Percentiles rank a stretch among this genome's conserved stretches.
These are phyloP conservation scores for Agaricus blazei DNA, from an alignment of 768 basidiomycete species.

Conservation along the genomic window DNA sequence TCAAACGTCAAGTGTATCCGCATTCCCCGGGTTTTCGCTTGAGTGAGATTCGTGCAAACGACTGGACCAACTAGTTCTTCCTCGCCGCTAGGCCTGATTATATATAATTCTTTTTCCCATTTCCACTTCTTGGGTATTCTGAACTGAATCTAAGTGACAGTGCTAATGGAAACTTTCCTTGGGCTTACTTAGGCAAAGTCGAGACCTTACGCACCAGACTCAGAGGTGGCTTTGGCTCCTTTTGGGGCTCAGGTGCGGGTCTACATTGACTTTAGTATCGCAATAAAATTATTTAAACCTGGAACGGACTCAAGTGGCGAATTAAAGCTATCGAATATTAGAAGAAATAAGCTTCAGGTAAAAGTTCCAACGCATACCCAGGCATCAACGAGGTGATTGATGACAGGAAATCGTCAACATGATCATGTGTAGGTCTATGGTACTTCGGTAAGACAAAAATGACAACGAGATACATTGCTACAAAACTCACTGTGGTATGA, in stretches of 20 bases:
- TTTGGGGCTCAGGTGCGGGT: not conserved
- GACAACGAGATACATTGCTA: not conserved
- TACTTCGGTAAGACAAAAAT: not conserved
- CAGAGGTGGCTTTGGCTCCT: slow-evolving; percentile 8
- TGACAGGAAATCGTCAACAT: slow-evolving; percentile 4
- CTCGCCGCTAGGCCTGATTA: slow-evolving; percentile 28
- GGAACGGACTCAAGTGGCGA: slow-evolving; percentile 8
- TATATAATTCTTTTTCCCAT: slow-evolving; percentile 56
- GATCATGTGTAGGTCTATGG: not conserved
- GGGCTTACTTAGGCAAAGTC: slow-evolving; percentile 1
- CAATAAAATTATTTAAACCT: not conserved
- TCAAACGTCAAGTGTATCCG: slow-evolving; percentile 9
- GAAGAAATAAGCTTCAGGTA: not conserved
- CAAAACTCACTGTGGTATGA: not conserved
- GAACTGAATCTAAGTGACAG: not conserved
- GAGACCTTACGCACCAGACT: not conserved
- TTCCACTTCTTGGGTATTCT: slow-evolving; percentile 61
- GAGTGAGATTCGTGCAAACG: slow-evolving; percentile 6
- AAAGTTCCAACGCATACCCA: slow-evolving; percentile 1
- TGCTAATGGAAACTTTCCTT: not conserved
- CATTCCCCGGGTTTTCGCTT: slow-evolving; percentile 5
- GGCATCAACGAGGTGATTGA: slow-evolving; percentile 4
- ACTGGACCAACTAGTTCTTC: slow-evolving; percentile 37
- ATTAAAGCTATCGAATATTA: slow-evolving; percentile 2
- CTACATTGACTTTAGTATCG: not conserved